Percentiles rank a stretch among this genome's conserved stretches.
Conservation (phyloP, 2,329 filamentous ascomycete genomes). For the Xylaria sp. region DNA sequence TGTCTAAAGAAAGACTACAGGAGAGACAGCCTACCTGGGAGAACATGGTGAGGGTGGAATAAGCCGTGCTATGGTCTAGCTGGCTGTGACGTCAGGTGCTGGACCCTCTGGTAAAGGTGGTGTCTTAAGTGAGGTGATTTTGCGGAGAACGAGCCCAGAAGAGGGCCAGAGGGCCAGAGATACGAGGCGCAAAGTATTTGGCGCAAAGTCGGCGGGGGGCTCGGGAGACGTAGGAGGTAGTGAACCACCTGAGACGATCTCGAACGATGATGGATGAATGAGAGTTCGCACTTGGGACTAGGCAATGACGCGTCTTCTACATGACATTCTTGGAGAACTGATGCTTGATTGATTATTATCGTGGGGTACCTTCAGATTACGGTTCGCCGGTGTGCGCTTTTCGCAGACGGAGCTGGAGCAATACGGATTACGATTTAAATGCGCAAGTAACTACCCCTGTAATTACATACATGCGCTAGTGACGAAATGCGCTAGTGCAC, state of each 20-base stretch:
- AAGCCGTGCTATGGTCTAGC: neutral
- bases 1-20: neutral
- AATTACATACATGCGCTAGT: neutral
- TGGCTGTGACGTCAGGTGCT: constrained; percentile 14
- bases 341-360: neutral
- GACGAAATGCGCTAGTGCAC: neutral
- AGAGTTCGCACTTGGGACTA: too few relatives aligned
- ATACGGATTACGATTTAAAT: neutral
- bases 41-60: constrained; percentile 16
- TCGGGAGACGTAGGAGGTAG: neutral
- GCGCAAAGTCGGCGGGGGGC: neutral
- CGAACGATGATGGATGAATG: neutral
- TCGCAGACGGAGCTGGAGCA: neutral
- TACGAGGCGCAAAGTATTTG: neutral
- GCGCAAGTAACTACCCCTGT: neutral
- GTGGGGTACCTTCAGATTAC: neutral
- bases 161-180: neutral
- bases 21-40: constrained; percentile 15
- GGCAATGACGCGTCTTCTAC: neutral
- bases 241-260: neutral
- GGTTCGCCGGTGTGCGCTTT: neutral
- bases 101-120: neutral
- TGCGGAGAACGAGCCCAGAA: neutral
- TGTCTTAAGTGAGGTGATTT: neutral
- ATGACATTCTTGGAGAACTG: neutral